A percentile compares a stretch with the other conserved stretches of the same genome.
Evolutionary conservation across 2,329 filamentous ascomycete genomes (phyloP).

Genomic region (Nothopassalora personata): DNA sequence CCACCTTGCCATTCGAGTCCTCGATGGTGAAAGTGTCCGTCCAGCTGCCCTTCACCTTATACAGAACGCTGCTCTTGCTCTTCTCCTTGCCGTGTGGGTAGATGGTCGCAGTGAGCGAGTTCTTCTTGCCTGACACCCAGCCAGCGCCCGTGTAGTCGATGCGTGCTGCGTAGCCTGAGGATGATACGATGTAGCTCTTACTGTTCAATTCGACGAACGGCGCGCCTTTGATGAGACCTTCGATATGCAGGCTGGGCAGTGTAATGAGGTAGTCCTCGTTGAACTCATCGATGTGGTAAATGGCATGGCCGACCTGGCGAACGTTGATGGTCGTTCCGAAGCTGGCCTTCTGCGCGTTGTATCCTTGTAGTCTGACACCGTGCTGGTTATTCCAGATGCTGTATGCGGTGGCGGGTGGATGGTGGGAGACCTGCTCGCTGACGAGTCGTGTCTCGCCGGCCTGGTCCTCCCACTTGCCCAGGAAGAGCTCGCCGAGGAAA

Average conservation of each 20-base stretch:
- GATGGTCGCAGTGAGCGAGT: slow-evolving; percentile 72
- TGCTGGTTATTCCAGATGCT: slow-evolving; percentile 81
- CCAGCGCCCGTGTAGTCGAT: slow-evolving; percentile 92
- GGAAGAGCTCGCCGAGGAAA: slow-evolving; percentile 89
- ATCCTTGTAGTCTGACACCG: slow-evolving; percentile 70
- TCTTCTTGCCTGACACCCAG: slow-evolving; percentile 95
- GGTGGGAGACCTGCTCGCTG: slow-evolving; percentile 94
- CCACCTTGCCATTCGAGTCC: slow-evolving; percentile 50
- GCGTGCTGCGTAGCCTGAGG: slow-evolving; percentile 78
- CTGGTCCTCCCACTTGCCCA: slow-evolving; percentile 82
- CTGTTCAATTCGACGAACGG: slow-evolving; percentile 90
- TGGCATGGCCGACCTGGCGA: slow-evolving; percentile 70
- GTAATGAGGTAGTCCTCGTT: slow-evolving; percentile 83
- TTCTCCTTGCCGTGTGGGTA: slow-evolving; percentile 66
- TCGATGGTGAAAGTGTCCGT: slow-evolving; percentile 75
- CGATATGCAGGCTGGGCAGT: slow-evolving; percentile 84
- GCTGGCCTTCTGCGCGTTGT: slow-evolving; percentile 93
- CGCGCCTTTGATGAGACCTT: slow-evolving; percentile 78
- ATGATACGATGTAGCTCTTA: slow-evolving; percentile 77
- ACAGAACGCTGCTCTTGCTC: slow-evolving; percentile 55
- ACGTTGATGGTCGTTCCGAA: slow-evolving; percentile 92
- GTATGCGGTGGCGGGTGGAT: slow-evolving; percentile 92
- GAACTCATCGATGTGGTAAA: slow-evolving; percentile 64
- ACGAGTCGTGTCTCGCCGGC: slow-evolving; percentile 78
- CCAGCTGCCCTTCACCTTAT: slow-evolving; percentile 88